Base-by-base conservation (phyloP, 257 asterid species). In the Fraxinus quadrangulata region DNA sequence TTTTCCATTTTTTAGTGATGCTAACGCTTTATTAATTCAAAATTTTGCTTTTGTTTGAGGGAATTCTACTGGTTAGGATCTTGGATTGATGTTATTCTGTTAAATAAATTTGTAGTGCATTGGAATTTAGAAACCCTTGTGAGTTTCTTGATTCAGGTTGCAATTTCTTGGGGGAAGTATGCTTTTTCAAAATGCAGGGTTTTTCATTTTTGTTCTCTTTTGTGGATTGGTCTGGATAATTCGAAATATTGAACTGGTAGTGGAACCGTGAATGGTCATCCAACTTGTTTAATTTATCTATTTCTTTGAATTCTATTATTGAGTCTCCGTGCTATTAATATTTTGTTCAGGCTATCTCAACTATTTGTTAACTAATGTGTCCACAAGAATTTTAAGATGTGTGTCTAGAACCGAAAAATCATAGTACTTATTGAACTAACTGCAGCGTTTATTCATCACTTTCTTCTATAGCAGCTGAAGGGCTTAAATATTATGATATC, bases 401-500 rank as follows among this genome's bases (percentile, higher is more conserved):
- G 17, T 45, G 19, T 3, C 54, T n/a, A 2, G 26, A 0, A 23
- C 26, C 2, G 28, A 56, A 63, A 8, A 11, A 24, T 63, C 69
- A 63, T 6, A 4, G 21, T 23, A 63, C 36, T 30, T 63, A 24
- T 1, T 63, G 69, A 9, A 63, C 69, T 63, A 23, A 24, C 10
- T 23, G 36, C 1, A 47, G 3, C 17, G 17, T 80, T 76, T 54
- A 74, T 73, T 77, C 19, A 75, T 56, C 65, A 70, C 67, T 77
- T 84, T 61, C 33, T 83, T 86, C 59, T 84, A 68, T 71, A 80
- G 80, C 96, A 95, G 99, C 89, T 69, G 96, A 92, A 75, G 99
- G 98, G 80, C 84, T 95, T 39, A 95, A 89, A 77, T 95, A 95
- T 79, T 95, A 88, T 45, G 99, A 95, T 83, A 54, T 93, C 73